These are phyloP conservation scores for Quercus glauca DNA, from an alignment of 306 rosid genomes.

Conservation along the genomic window DNA sequence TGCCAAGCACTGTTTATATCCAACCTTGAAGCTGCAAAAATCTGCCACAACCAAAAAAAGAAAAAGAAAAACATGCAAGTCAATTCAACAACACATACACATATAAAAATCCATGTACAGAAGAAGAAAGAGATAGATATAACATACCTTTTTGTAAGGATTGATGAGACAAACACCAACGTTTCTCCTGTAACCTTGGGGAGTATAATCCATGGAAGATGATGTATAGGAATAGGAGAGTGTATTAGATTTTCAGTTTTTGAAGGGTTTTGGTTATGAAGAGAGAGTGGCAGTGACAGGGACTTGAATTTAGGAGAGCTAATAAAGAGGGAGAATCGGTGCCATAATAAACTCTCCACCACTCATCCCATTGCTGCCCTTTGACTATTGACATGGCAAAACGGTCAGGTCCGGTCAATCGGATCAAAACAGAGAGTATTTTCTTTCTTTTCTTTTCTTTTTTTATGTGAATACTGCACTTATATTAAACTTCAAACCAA, in stretches of 20 bases:
- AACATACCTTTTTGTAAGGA: slow-evolving; percentile 55
- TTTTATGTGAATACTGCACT: too few relatives aligned
- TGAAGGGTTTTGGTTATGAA: neutral
- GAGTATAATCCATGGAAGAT: slow-evolving; percentile 74
- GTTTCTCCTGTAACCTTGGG: slow-evolving; percentile 77
- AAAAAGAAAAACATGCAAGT: neutral
- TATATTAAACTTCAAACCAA: too few relatives aligned
- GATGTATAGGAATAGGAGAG: neutral
- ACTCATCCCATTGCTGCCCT: too few relatives aligned
- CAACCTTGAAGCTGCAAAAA: slow-evolving; percentile 79
- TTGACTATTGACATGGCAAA: too few relatives aligned
- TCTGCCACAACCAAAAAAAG: slow-evolving; percentile 6
- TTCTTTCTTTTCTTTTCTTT: too few relatives aligned
- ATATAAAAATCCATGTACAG: neutral
- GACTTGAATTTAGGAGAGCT: slow-evolving; percentile 10
- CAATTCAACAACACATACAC: neutral
- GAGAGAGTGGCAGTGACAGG: slow-evolving; percentile 17
- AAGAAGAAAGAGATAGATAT: neutral
- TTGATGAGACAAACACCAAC: slow-evolving; percentile 80
- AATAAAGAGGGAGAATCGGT: too few relatives aligned
- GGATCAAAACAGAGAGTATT: too few relatives aligned
- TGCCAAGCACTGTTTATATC: slow-evolving; percentile 82
- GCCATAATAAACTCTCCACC: too few relatives aligned
- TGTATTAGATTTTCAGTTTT: neutral
- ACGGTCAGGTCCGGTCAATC: too few relatives aligned